Evolutionary conservation across 1,139 yeast genomes (phyloP).

Genomic region (Magnusiomyces fungicola): DNA sequence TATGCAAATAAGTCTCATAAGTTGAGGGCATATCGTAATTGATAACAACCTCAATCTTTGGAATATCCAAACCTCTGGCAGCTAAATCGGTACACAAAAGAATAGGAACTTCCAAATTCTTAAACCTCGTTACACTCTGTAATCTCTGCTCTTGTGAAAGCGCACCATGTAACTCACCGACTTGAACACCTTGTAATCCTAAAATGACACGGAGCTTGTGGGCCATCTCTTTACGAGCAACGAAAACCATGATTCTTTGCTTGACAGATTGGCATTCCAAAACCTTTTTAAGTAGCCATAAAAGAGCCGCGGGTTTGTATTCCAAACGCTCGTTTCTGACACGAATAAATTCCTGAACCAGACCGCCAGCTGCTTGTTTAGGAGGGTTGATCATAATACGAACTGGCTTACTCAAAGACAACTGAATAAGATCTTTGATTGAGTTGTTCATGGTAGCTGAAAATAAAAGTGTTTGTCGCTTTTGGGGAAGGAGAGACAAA

Average conservation of each 20-base stretch:
- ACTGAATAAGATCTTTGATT: constrained; percentile 78
- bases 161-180: constrained; percentile 91
- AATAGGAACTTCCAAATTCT: constrained; percentile 73
- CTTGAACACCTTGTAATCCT: constrained; percentile 79
- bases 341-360: constrained; percentile 89
- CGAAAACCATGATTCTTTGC: constrained; percentile 79
- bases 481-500: constrained; percentile 73
- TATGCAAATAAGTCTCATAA: constrained; percentile 83
- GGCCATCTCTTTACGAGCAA: constrained; percentile 83
- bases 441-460: constrained; percentile 98
- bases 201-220: constrained; percentile 78
- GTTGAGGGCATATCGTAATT: constrained; percentile 95
- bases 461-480: constrained; percentile 86
- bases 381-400: constrained; percentile 96
- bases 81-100: constrained; percentile 96
- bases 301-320: constrained; percentile 74
- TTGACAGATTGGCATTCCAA: constrained; percentile 40
- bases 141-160: constrained; percentile 93
- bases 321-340: constrained; percentile 76
- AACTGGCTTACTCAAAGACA: constrained; percentile 83
- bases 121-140: constrained; percentile 72
- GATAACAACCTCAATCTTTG: constrained; percentile 88
- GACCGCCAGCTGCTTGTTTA: constrained; percentile 79
- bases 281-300: constrained; percentile 58
- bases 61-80: constrained; percentile 98